Base-by-base conservation (phyloP, 176 grass and related monocot genomes). In the Triticum dicoccoides region DNA sequence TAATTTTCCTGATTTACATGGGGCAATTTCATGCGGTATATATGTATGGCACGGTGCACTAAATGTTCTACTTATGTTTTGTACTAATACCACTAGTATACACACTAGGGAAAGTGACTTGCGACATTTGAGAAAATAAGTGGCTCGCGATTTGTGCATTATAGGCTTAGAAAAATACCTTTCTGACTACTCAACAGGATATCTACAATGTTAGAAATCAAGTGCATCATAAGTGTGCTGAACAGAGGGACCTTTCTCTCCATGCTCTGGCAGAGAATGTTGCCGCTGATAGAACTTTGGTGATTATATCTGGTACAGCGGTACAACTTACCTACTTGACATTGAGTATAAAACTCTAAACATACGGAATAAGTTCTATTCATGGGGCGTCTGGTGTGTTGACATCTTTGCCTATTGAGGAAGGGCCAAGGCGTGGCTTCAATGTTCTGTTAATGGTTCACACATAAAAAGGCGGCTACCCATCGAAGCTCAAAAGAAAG, bases 331-430 rank as follows among this genome's bases (percentile, higher is more conserved):
- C n/a, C 61, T 65, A 45, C 39, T 80, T 80, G 61, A 65, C 78
- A 52, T 39, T 80, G 38, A 45, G 14, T 80, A 80, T 20, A 65
- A 39, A 66, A 42, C 61, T 65, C 32, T 79, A 61, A 78, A 56
- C 76, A 79, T 61, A 61, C 11, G 5, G 54, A 23, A 38, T 34
- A 38, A 24, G 76, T 78, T 33, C 5, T 39, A 5, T 61, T 61
- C 76, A 59, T 39, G 54, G 49, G 49, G 49, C 17, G 5, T 6
- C 14, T 24, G 21, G 76, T 61, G 21, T 61, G 37, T 61, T 39
- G 20, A 8, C 76, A 61, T 24, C 11, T 79, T 39, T 61, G 20
- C 32, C 33, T 79, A 61, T 11, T 61, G 32, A 62, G 54, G 33
- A 61, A 21, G 54, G 33, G 61, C 17, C 52, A 39, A 39, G 20